These are phyloP conservation scores for Carex pumila DNA, from an alignment of 176 grass and related monocot genomes.

Conservation along the genomic window DNA sequence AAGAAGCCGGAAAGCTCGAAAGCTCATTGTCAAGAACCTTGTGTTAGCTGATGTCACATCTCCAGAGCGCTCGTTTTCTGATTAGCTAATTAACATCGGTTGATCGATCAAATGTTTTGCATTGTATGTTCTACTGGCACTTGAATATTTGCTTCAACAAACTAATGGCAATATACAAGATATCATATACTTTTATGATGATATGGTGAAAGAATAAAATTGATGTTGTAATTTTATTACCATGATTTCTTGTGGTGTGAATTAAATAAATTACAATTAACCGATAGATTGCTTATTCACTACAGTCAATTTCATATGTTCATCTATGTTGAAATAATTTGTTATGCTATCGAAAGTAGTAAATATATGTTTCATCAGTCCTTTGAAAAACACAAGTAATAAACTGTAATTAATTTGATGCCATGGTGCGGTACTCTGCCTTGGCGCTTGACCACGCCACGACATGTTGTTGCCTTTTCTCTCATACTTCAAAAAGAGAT, in stretches of 20 bases:
- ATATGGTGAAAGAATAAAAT: neutral
- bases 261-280: neutral
- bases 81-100: neutral
- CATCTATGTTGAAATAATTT: too few species aligned
- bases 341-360: too few species aligned
- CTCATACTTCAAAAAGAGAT: too few species aligned
- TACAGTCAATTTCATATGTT: neutral
- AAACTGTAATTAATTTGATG: too few species aligned
- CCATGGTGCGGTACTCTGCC: too few species aligned
- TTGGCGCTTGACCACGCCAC: too few species aligned
- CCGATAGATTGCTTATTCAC: too few species aligned
- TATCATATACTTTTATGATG: neutral
- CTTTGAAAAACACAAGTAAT: too few species aligned
- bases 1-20: conserved; percentile 47
- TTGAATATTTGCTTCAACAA: neutral
- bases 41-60: conserved; percentile 26
- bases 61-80: conserved; percentile 28
- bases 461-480: too few species aligned
- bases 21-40: conserved; percentile 88
- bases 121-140: neutral
- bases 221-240: neutral
- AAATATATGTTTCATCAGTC: too few species aligned
- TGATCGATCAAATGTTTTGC: neutral
- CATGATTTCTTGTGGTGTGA: neutral
- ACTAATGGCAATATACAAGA: neutral